Evolutionary conservation across 441 rosid species (phyloP).

Genomic region (Populus tomentosa): DNA sequence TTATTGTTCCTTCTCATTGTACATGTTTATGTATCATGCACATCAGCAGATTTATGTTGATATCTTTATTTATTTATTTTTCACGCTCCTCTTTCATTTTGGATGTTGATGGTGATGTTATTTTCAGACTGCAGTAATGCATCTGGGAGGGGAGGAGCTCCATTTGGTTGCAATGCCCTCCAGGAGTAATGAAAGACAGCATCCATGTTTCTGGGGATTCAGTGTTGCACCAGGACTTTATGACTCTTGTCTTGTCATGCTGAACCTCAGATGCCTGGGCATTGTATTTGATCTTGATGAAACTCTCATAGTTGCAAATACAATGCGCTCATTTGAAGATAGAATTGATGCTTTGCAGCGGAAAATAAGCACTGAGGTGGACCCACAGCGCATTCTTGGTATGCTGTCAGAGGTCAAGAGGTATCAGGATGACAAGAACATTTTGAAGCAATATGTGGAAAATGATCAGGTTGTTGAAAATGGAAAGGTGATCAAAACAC

Average conservation of each 20-base stretch:
- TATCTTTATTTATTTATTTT: neutral
- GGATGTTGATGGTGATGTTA: conserved; percentile 22
- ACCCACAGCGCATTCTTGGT: conserved; percentile 68
- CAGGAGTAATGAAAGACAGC: conserved; percentile 36
- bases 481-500: conserved; percentile 73
- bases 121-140: conserved; percentile 84
- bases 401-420: conserved; percentile 83
- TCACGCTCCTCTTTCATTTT: neutral
- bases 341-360: conserved; percentile 74
- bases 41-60: neutral
- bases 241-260: conserved; percentile 73
- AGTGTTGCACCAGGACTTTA: conserved; percentile 66
- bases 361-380: conserved; percentile 64
- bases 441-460: conserved; percentile 87
- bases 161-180: conserved; percentile 95
- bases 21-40: neutral
- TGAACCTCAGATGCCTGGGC: conserved; percentile 89
- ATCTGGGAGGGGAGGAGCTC: conserved; percentile 70
- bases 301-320: conserved; percentile 91
- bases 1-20: neutral
- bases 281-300: conserved; percentile 98
- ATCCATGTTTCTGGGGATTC: conserved; percentile 94
- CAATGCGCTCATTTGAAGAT: conserved; percentile 93
- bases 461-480: conserved; percentile 87
- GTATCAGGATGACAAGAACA: conserved; percentile 81